Evolutionary conservation across 225 moss, liverwort and hornwort genomes (phyloP).

Genomic region (Thuidium tamariscinum): DNA sequence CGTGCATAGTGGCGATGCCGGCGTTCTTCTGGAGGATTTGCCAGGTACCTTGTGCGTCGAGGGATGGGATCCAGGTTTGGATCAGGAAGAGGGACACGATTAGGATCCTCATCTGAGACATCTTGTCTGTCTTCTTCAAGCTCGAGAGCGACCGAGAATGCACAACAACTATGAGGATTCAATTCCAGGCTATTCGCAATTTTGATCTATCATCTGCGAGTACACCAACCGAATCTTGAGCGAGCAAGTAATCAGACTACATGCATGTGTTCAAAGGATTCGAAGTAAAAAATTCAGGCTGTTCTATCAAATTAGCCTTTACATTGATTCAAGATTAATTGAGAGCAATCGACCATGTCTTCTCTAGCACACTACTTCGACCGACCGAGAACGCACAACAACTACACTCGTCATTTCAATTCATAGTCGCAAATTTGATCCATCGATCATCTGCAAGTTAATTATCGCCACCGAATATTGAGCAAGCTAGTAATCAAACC

Average conservation of each 20-base stretch:
- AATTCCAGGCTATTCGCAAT: not conserved
- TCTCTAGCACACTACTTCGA: not conserved
- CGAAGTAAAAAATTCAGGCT: not conserved
- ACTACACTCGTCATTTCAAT: not conserved
- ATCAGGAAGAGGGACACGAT: not conserved
- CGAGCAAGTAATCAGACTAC: not conserved
- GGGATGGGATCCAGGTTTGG: not conserved
- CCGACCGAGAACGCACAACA: not conserved
- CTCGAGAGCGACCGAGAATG: not conserved
- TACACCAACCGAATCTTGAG: not conserved
- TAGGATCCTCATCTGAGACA: not conserved
- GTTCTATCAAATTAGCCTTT: not conserved
- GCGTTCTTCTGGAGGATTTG: constrained; percentile 6
- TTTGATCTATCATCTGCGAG: not conserved
- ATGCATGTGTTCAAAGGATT: not conserved
- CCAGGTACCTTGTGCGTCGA: constrained; percentile 23
- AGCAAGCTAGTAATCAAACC: too few relatives aligned
- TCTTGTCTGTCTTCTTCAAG: not conserved
- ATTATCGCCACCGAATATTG: not conserved
- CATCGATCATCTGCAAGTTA: not conserved
- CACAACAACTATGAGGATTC: not conserved
- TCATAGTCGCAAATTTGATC: not conserved
- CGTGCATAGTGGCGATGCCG: constrained; percentile 26
- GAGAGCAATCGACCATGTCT: not conserved
- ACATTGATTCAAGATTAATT: not conserved